A percentile compares a stretch with the other conserved stretches of the same genome.
Conservation (phyloP, 2,329 filamentous ascomycete species). For the Orbilia ellipsospora region DNA sequence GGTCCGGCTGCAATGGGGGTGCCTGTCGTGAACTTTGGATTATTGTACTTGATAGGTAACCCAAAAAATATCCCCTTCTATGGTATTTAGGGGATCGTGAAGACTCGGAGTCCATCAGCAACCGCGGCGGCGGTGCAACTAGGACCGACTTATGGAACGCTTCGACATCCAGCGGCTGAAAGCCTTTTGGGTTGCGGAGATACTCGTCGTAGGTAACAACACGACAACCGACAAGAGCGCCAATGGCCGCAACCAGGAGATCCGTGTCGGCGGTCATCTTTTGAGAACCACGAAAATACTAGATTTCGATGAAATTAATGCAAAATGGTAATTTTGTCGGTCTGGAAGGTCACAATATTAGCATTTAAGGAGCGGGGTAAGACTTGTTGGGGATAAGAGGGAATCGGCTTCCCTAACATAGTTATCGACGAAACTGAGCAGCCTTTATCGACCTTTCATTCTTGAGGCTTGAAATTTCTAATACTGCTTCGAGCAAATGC, state of each 20-base stretch:
- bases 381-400: too few species aligned
- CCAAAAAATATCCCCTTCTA: not conserved
- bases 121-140: conserved; percentile 13
- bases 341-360: too few species aligned
- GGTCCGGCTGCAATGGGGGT: not conserved
- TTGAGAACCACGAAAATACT: too few species aligned
- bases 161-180: conserved; percentile 15
- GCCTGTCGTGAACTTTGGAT: not conserved
- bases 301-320: too few species aligned
- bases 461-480: too few species aligned
- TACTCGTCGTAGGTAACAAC: conserved; percentile 32
- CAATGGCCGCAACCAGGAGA: conserved; percentile 20
- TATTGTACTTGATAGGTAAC: too few species aligned
- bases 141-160: conserved; percentile 22
- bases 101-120: not conserved
- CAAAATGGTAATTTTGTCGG: too few species aligned
- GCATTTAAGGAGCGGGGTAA: too few species aligned
- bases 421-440: too few species aligned
- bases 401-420: too few species aligned
- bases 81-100: not conserved
- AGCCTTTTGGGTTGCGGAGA: not conserved
- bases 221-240: conserved; percentile 14
- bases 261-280: not conserved
- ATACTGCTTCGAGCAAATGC: too few species aligned
- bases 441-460: too few species aligned